phyloP scores from a whole-genome alignment of 208 protist genomes.

The Trypanosomatidae sp. region DNA sequence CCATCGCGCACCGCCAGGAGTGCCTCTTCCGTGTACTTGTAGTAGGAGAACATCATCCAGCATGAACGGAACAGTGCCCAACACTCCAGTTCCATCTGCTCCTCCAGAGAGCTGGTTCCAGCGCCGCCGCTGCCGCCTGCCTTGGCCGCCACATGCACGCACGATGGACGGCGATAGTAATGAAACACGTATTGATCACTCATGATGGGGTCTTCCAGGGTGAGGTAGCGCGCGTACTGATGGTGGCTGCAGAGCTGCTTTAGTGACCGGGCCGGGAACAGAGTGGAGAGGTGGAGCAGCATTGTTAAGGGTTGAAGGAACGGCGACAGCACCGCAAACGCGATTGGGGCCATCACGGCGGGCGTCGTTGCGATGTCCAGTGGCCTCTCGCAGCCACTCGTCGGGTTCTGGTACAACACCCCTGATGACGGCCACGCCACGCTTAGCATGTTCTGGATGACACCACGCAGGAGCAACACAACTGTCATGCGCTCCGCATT shows the following conservation, averaged over 20 bases:
- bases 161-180: slow-evolving; percentile 56
- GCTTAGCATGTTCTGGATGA: slow-evolving; percentile 61
- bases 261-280: slow-evolving; percentile 58
- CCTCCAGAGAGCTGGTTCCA: slow-evolving; percentile 14
- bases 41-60: slow-evolving; percentile 83
- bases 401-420: slow-evolving; percentile 55
- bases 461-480: slow-evolving; percentile 45
- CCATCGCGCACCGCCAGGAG: slow-evolving; percentile 26
- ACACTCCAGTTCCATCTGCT: slow-evolving; percentile 29
- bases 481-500: slow-evolving; percentile 61
- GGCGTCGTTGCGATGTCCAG: slow-evolving; percentile 24
- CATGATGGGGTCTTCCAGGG: slow-evolving; percentile 33
- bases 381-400: slow-evolving; percentile 17
- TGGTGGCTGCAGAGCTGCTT: slow-evolving; percentile 53
- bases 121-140: slow-evolving; percentile 13
- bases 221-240: slow-evolving; percentile 49
- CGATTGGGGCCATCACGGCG: slow-evolving; percentile 34
- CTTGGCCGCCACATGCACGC: slow-evolving; percentile 10
- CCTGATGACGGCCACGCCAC: slow-evolving; percentile 84
- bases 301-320: slow-evolving; percentile 64
- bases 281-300: slow-evolving; percentile 60
- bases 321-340: slow-evolving; percentile 44
- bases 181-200: slow-evolving; percentile 52
- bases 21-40: slow-evolving; percentile 66
- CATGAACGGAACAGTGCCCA: slow-evolving; percentile 63